Evolutionary conservation across 441 rosid genomes (phyloP), one percentile per base, ranked within the genome.

Genomic region (Dalechampia spathulata): DNA sequence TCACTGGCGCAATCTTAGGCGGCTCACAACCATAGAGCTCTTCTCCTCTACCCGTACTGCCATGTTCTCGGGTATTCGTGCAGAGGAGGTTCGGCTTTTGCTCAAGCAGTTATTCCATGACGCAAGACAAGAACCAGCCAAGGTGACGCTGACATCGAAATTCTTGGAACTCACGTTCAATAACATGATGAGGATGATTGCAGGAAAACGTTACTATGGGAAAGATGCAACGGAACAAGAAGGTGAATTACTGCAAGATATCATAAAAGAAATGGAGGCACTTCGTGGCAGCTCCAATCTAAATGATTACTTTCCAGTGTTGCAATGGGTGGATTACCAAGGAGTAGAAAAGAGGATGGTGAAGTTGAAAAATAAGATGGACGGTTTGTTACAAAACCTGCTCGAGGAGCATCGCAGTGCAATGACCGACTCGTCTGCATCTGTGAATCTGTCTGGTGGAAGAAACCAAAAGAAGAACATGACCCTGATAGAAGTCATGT

Each of bases 1-100:
- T 1, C 59, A 26, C 10, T 70, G 78, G 78, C 68, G 72, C 36
- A 67, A 61, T 45, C 67, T 66, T 7, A 61, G 77, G 22, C 64
- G 65, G 10, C 19, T 67, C 17, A 14, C 60, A 0, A 19, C 58
- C 25, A 19, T 60, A 3, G 72, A 67, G 41, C n/a, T 72, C 27
- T 66, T 71, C 40, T 66, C 71, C 2, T 25, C 61, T 13, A 22
- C 37, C 7, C 49, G 61, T 21, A 59, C 62, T 21, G 37, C 52
- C 25, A 39, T 27, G 58, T 48, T 53, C 22, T 14, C 40, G 1
- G 9, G 20, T 15, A 49, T 71, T n/a, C 61, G 68, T 15, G 2
- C 13, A 11, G 68, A 61, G 1, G 75, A 71, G 23, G 34, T 55
- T 4, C 34, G 10, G 28, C 5, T 39, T 10, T 25, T 65, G 61